These are phyloP conservation scores for Prorocentrum cordatum DNA, from an alignment of 169 alveolate species.

Conservation along the genomic window DNA sequence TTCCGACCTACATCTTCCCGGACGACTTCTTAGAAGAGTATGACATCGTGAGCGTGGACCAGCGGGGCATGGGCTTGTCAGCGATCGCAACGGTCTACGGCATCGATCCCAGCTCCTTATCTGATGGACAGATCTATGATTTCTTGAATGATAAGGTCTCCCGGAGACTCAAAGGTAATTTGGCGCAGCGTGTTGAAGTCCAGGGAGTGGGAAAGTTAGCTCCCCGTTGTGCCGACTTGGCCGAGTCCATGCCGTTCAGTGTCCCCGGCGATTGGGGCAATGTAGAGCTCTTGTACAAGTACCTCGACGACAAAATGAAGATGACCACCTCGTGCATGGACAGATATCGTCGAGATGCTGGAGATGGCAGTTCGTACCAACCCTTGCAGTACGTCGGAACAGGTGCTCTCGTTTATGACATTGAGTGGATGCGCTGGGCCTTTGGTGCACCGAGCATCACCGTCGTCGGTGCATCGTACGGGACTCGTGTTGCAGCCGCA, in stretches of 20 bases:
- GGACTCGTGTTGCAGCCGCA: conserved; percentile 15
- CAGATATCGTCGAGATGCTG: background rate
- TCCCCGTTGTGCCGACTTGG: background rate
- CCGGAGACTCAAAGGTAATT: too few relatives aligned
- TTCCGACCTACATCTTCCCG: background rate
- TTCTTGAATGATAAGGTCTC: too few relatives aligned
- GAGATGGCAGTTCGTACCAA: background rate
- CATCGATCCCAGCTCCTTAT: background rate
- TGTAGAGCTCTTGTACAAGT: background rate
- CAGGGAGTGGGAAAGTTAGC: background rate
- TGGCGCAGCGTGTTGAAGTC: too few relatives aligned
- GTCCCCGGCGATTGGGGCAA: background rate
- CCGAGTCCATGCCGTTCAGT: background rate
- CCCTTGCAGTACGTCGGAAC: conserved; percentile 12
- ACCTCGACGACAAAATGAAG: background rate
- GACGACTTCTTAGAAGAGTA: background rate
- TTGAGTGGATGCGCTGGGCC: conserved; percentile 17
- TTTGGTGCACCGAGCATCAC: background rate
- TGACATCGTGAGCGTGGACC: background rate
- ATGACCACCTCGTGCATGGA: background rate
- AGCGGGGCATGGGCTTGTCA: conserved; percentile 19
- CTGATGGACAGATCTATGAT: background rate
- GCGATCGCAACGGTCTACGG: background rate
- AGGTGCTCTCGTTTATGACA: background rate
- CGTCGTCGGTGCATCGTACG: background rate